Base-by-base conservation (phyloP, 495 filamentous ascomycete species). In the Terfezia boudieri region DNA sequence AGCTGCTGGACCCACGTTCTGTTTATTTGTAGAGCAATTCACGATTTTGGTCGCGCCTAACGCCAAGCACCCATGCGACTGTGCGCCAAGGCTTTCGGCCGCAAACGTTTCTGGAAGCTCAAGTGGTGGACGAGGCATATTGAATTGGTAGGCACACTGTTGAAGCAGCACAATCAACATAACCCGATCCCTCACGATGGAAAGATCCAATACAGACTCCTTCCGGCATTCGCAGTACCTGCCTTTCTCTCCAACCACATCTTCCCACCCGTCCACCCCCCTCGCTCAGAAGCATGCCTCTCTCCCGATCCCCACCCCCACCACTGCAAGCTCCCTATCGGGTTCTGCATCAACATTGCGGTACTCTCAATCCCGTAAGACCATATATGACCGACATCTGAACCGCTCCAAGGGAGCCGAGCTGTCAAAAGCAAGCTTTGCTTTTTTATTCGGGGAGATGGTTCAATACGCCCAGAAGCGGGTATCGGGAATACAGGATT, bases 401-500 rank as follows among this genome's bases (percentile, higher is more conserved):
- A 93, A 93, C 67, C 82, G 90, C 53, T 84, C 77, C 63, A 82
- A 82, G 63, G 84, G 81, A 58, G 74, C 83, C 32, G 87, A 96
- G 71, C 75, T 90, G 56, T 92, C 85, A 67, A 82, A 90, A 54
- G 79, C 92, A 0, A 84, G 83, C 67, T 95, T 99, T 68, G 92
- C 90, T 36, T 95, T 90, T 64, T 72, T 99, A 20, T 99, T 99
- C 61, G 80, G 77, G 41, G 89, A 95, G 73, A 94, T 99, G 86
- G 87, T 99, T 36, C 80, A 76, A 61, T 96, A 99, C 67, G 88
- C 90, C 48, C 92, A 95, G 65, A 78, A 80, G 61, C 72, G 83
- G 58, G 88, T 94, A 53, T 89, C 82, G 54, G 86, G 84, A 1
- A 93, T 96, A 53, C 80, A 88, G 62, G 92, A 95, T 67, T 65